Conservation (phyloP, 768 basidiomycete genomes). For the Cyclocybe cylindracea region DNA sequence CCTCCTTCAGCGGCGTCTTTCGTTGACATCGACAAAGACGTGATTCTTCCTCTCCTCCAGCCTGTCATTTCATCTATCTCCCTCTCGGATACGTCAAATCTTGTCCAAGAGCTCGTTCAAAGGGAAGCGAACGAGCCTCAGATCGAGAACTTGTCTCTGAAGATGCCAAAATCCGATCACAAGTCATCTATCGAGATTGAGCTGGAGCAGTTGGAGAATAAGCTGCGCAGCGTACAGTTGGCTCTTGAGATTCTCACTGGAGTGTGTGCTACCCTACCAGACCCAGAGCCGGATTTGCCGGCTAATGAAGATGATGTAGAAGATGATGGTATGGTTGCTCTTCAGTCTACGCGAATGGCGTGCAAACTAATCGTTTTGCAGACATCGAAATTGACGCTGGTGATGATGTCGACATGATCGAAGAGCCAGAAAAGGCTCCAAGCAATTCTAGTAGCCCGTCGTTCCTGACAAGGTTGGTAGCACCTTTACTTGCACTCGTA, state of each 20-base stretch:
- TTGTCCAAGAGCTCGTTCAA: constrained; percentile 52
- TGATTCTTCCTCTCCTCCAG: constrained; percentile 70
- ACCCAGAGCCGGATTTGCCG: constrained; percentile 51
- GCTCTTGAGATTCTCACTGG: constrained; percentile 89
- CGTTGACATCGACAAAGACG: constrained; percentile 69
- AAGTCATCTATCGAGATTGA: constrained; percentile 67
- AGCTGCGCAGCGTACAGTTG: constrained; percentile 72
- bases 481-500: constrained; percentile 67
- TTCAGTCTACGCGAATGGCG: constrained; percentile 1
- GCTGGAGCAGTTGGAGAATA: constrained; percentile 72
- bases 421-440: constrained; percentile 40
- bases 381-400: constrained; percentile 16
- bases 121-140: constrained; percentile 43
- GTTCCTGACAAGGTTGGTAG: constrained; percentile 63
- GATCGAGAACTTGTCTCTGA: constrained; percentile 49
- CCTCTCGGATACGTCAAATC: constrained; percentile 47
- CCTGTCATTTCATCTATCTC: constrained; percentile 65
- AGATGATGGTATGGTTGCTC: constrained; percentile 28
- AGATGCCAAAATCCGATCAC: constrained; percentile 77
- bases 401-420: constrained; percentile 40
- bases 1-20: constrained; percentile 62
- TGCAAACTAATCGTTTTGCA: constrained; percentile 4
- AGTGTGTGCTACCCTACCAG: constrained; percentile 84
- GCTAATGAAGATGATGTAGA: constrained; percentile 41
- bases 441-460: constrained; percentile 30